These are phyloP conservation scores for Ilex asprella DNA, from an alignment of 257 asterid species.

Conservation along the genomic window DNA sequence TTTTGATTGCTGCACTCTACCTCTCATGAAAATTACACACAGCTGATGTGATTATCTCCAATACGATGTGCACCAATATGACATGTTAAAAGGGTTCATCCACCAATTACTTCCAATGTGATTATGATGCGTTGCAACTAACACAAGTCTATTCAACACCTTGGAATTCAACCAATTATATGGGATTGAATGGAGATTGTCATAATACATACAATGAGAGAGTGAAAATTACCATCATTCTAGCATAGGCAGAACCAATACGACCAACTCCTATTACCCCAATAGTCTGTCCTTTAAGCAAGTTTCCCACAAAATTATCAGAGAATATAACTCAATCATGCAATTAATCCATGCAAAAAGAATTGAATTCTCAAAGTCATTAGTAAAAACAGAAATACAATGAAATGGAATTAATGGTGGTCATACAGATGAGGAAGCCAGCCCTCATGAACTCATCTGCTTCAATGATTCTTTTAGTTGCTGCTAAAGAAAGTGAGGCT, in stretches of 20 bases:
- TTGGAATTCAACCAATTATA: no score
- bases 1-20: no score
- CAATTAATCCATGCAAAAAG: not conserved
- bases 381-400: not conserved
- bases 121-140: no score
- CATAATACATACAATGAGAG: no score
- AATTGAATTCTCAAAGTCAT: not conserved
- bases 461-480: slow-evolving; percentile 87
- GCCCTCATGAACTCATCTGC: slow-evolving; percentile 96
- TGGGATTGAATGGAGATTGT: no score
- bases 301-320: slow-evolving; percentile 83
- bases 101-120: no score
- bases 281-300: slow-evolving; percentile 91
- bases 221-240: no score
- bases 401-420: not conserved
- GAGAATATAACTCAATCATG: slow-evolving; percentile 2
- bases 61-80: no score
- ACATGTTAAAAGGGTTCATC: no score
- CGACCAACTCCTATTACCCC: slow-evolving; percentile 99
- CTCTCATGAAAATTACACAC: no score
- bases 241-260: slow-evolving; percentile 94
- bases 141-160: no score
- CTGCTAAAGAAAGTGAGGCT: slow-evolving; percentile 83
- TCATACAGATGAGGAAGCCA: slow-evolving; percentile 96
- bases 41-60: no score